Evolutionary conservation across 148 eudicot genomes (phyloP), one percentile per base, ranked within the genome.

Genomic region (Polygonum maritimum): DNA sequence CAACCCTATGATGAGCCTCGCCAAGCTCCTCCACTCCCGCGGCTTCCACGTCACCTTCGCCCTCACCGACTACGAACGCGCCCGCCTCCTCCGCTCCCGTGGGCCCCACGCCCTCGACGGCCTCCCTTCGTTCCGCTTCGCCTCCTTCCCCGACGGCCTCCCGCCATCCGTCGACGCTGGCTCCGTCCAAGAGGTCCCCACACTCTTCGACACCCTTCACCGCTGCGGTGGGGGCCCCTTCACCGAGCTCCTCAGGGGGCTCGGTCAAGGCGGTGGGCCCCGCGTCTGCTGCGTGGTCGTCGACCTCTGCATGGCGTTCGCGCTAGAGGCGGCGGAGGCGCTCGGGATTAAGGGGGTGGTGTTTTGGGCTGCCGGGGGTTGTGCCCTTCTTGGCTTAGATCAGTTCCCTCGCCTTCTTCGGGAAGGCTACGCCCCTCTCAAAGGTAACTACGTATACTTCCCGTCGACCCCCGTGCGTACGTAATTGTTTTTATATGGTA

Each of bases 351-450:
- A 71, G 36, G 21, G 26, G 1, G 80, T 60, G 4, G 11, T 58
- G 8, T 7, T 78, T 2, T 78, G 80, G 80, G 35, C 80, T 0
- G 77, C 77, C 1, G 74, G 80, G 48, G 80, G 77, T 26, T 73
- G 76, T 62, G 73, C 63, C 0, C 74, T 74, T 12, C 40, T 73
- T 62, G 80, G 80, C 2, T 74, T 73, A 9, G 73, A 5, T 1
- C 69, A 72, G 31, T 78, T 16, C 55, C 22, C 54, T 2, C 22
- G 19, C 7, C 76, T 78, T 16, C 47, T 73, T 15, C 57, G 45
- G 16, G 21, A 65, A 4, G 80, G 80, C 14, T 45, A 41, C n/a
- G 0, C n/a, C 7, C 83, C 83, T 9, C 76, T 85, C 13, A 78
- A 82, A 82, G 87, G 87, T 82, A 80, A 26, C n/a, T n/a, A n/a